Base-by-base conservation (phyloP, 306 rosid species). In the Bauhinia variegata region DNA sequence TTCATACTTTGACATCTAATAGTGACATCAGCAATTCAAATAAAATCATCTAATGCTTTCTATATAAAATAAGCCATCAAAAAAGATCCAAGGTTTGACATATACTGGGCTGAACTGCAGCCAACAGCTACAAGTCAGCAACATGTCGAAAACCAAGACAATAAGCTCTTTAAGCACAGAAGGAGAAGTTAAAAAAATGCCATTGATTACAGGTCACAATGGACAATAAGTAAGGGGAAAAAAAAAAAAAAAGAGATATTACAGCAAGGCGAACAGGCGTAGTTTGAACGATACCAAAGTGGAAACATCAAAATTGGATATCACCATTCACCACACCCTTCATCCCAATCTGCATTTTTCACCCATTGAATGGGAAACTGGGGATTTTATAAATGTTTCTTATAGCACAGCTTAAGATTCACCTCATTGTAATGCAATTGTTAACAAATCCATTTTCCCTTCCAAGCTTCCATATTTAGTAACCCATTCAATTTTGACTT, bases 111-210 rank as follows among this genome's bases (percentile, higher is more conserved):
- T 48, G 39, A 63, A 54, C 18, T 75, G 70, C 65, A 51, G 53
- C 60, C 75, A 75, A 68, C 15, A 63, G 63, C 46, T 31, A 57
- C 31, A n/a, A 49, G 67, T 56, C 72, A 70, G 60, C 39, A 38
- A 55, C 66, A 48, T 42, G 19, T 32, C 33, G 33, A 42, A 59
- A 33, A 23, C 39, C 11, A 23, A 23, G 28, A 23, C 28, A 23
- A 23, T 23, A 23, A 23, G 28, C 28, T 23, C 16, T 61, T 47
- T 47, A 43, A 36, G 61, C 48, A 37, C 23, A n/a, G 57, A 59
- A 52, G 28, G 47, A 67, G 11, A n/a, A n/a, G n/a, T n/a, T n/a
- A n/a, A n/a, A n/a, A n/a, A n/a, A n/a, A n/a, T n/a, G n/a, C n/a
- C n/a, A n/a, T n/a, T n/a, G n/a, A n/a, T n/a, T n/a, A n/a, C n/a